A percentile compares a stretch with the other conserved stretches of the same genome.
phyloP scores from a whole-genome alignment of 225 moss, liverwort and hornwort species.

The Marchantia paleacea region DNA sequence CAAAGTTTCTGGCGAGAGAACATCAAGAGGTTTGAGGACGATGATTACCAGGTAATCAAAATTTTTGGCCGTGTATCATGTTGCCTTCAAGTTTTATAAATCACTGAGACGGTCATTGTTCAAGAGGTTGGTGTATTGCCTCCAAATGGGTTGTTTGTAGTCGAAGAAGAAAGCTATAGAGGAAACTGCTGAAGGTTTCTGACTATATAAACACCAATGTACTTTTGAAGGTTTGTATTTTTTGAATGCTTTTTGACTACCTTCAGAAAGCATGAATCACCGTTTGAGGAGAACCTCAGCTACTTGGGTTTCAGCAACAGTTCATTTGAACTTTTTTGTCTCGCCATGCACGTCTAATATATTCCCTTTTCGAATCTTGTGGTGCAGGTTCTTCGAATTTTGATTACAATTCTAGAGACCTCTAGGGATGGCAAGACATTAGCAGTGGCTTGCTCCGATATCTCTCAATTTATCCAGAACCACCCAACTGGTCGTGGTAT shows the following conservation, averaged over 20 bases:
- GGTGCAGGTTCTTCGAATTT: slow-evolving; percentile 71
- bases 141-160: background rate
- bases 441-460: slow-evolving; percentile 80
- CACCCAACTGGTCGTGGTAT: slow-evolving; percentile 86
- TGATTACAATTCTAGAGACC: slow-evolving; percentile 72
- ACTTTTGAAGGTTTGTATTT: too few species aligned
- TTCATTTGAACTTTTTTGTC: background rate
- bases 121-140: too few species aligned
- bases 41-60: slow-evolving; percentile 64
- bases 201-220: background rate
- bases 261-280: background rate
- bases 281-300: too few species aligned
- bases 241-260: too few species aligned
- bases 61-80: background rate
- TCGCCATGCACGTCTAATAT: background rate
- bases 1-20: slow-evolving; percentile 89
- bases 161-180: background rate
- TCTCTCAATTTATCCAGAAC: slow-evolving; percentile 77
- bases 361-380: background rate
- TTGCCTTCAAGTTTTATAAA: background rate
- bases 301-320: background rate
- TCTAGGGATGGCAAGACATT: slow-evolving; percentile 68
- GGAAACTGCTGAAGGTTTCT: background rate
- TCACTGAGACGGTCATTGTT: too few species aligned
- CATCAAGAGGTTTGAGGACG: slow-evolving; percentile 78